Evolutionary conservation across 306 rosid genomes (phyloP), one percentile per base, ranked within the genome.

Genomic region (Psophocarpus tetragonolobus): DNA sequence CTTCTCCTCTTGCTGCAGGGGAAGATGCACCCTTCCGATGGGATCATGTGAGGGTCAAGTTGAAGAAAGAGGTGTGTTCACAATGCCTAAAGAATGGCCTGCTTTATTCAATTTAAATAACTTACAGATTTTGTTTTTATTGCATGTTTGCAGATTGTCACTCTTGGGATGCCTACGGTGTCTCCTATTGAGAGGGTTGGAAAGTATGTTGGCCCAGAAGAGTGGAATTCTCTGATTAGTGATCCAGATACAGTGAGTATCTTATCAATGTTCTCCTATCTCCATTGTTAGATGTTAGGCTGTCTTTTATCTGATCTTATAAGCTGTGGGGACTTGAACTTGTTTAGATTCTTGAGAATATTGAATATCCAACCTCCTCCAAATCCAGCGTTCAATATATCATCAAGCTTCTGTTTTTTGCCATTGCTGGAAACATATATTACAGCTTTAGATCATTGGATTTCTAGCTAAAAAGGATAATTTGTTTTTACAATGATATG

Each of bases 41-140:
- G 98, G 97, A 95, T 79, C 97, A 95, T 78, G 97, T 95, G 84
- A 88, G 98, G 83, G 95, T 95, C 87, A 95, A 92, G 84, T 80
- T 95, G 90, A 95, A 94, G 89, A 94, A 92, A 79, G 98, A 95
- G 95, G 97, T 95, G 15, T 7, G 1, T 75, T 81, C 18, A 9
- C 39, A 24, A 14, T 44, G 69, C 33, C 56, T 0, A 45, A 57
- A 17, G 32, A 53, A 51, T 38, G 67, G 50, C 72, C 44, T 79
- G 36, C 47, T 61, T 79, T n/a, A 15, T 27, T 47, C 54, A 70
- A 33, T 56, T 54, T 74, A 74, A 64, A 12, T 17, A 24, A 60
- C 9, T 60, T 14, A 30, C 4, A 27, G 65, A 13, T 3, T 13
- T 58, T 58, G 38, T 30, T 15, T 60, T 60, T 15, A 60, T 29